Evolutionary conservation across 495 filamentous ascomycete genomes (phyloP).

Genomic region (Penicillium chermesinum): DNA sequence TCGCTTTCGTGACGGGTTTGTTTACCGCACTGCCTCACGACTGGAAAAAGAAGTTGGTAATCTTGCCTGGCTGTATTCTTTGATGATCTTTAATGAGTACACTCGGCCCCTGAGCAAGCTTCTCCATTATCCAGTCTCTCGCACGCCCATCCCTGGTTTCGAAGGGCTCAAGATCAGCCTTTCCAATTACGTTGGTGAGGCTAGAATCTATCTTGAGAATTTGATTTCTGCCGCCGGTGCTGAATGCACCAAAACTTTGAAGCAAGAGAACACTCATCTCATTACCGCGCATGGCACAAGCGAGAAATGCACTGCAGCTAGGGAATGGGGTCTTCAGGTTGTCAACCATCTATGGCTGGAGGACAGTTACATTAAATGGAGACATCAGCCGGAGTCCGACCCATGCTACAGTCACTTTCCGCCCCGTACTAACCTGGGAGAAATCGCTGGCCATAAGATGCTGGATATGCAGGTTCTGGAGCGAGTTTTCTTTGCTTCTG

Average conservation of each 20-base stretch:
- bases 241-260: constrained; percentile 87
- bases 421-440: constrained; percentile 79
- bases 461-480: constrained; percentile 55
- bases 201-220: constrained; percentile 88
- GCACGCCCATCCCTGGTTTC: constrained; percentile 72
- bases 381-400: constrained; percentile 60
- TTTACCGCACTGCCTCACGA: constrained; percentile 73
- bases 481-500: constrained; percentile 47
- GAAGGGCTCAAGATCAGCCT: constrained; percentile 70
- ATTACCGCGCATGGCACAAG: constrained; percentile 82
- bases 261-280: constrained; percentile 88
- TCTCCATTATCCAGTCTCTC: constrained; percentile 83
- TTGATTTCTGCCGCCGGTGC: constrained; percentile 77
- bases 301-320: constrained; percentile 87
- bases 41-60: constrained; percentile 80
- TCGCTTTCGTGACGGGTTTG: constrained; percentile 73
- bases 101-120: constrained; percentile 73
- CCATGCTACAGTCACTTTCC: constrained; percentile 79
- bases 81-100: constrained; percentile 85
- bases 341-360: constrained; percentile 97
- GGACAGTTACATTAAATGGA: constrained; percentile 89
- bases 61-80: constrained; percentile 85
- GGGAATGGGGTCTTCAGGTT: constrained; percentile 85
- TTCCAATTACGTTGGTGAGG: constrained; percentile 94
- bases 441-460: constrained; percentile 82